A percentile compares a stretch with the other conserved stretches of the same genome.
phyloP scores from a whole-genome alignment of 2,329 filamentous ascomycete genomes.

The Nemania bipapillata region DNA sequence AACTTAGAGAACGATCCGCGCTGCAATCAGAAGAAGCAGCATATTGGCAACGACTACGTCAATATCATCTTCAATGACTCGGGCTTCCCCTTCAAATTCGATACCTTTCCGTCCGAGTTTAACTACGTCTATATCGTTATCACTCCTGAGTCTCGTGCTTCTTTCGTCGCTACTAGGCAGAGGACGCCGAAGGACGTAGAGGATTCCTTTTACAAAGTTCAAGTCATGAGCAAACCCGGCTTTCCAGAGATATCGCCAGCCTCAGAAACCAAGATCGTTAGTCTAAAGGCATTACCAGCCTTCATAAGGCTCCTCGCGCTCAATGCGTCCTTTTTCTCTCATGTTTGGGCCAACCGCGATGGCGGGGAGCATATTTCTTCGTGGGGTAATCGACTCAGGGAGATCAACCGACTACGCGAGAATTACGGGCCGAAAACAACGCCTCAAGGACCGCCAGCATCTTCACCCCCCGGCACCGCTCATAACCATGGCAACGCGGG shows the following conservation, averaged over 20 bases:
- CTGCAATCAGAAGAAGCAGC: slow-evolving; percentile 86
- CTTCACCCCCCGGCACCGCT: slow-evolving; percentile 50
- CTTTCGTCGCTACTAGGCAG: slow-evolving; percentile 71
- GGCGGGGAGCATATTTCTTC: slow-evolving; percentile 86
- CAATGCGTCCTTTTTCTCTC: slow-evolving; percentile 91
- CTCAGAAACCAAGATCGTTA: slow-evolving; percentile 88
- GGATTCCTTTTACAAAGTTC: slow-evolving; percentile 82
- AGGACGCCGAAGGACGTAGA: slow-evolving; percentile 53
- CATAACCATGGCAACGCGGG: slow-evolving; percentile 50
- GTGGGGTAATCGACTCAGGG: slow-evolving; percentile 86
- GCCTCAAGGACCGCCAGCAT: slow-evolving; percentile 42
- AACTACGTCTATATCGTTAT: slow-evolving; percentile 98
- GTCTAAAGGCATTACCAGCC: slow-evolving; percentile 79
- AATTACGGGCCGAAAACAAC: slow-evolving; percentile 63
- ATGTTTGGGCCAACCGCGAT: slow-evolving; percentile 83
- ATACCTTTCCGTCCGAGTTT: slow-evolving; percentile 93
- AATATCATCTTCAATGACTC: slow-evolving; percentile 99
- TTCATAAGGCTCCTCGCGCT: slow-evolving; percentile 90
- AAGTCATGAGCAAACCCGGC: slow-evolving; percentile 85
- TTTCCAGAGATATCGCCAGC: slow-evolving; percentile 94
- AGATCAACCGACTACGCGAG: slow-evolving; percentile 84
- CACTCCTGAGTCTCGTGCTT: slow-evolving; percentile 82
- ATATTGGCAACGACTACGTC: slow-evolving; percentile 97
- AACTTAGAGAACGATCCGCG: slow-evolving; percentile 78
- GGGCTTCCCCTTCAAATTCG: slow-evolving; percentile 85